These are phyloP conservation scores for Panaeolus papilionaceus DNA, from an alignment of 768 basidiomycete genomes.

Conservation along the genomic window DNA sequence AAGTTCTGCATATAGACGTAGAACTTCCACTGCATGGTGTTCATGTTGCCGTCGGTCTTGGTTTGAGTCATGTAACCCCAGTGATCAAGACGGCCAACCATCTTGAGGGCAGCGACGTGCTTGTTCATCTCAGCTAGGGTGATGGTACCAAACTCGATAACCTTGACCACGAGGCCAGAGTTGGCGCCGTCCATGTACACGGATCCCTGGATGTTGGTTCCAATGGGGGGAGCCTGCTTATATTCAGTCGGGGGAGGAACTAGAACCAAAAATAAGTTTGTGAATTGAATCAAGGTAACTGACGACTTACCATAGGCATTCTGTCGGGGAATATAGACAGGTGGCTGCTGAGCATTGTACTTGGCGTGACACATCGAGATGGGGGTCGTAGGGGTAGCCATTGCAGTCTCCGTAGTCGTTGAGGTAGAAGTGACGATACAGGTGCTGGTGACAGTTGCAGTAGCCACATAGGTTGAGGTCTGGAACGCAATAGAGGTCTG, in stretches of 20 bases:
- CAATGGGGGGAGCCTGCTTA: constrained; percentile 1
- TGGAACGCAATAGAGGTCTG: constrained; percentile 2
- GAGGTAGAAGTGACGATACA: background rate
- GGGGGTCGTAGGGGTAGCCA: constrained; percentile 1
- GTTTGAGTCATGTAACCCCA: constrained; percentile 11
- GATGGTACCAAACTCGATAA: constrained; percentile 6
- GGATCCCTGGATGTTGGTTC: background rate
- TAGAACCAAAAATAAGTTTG: background rate
- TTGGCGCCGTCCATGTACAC: constrained; percentile 2
- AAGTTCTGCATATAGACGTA: constrained; percentile 1
- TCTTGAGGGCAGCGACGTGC: constrained; percentile 6
- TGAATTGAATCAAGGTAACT: background rate
- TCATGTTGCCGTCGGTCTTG: constrained; percentile 2
- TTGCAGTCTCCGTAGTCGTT: background rate
- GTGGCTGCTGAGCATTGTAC: constrained; percentile 1
- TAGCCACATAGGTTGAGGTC: background rate
- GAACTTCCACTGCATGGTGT: constrained; percentile 12
- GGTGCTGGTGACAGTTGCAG: background rate
- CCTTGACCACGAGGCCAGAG: constrained; percentile 6
- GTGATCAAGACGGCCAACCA: constrained; percentile 1
- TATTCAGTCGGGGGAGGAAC: constrained; percentile 10
- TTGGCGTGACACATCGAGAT: constrained; percentile 2
- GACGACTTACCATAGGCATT: constrained; percentile 3
- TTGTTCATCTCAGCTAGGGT: constrained; percentile 7
- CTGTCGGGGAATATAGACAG: constrained; percentile 7